A percentile compares a stretch with the other conserved stretches of the same genome.
phyloP scores from a whole-genome alignment of 805 yeast genomes.

The Wickerhamiella shivajii region DNA sequence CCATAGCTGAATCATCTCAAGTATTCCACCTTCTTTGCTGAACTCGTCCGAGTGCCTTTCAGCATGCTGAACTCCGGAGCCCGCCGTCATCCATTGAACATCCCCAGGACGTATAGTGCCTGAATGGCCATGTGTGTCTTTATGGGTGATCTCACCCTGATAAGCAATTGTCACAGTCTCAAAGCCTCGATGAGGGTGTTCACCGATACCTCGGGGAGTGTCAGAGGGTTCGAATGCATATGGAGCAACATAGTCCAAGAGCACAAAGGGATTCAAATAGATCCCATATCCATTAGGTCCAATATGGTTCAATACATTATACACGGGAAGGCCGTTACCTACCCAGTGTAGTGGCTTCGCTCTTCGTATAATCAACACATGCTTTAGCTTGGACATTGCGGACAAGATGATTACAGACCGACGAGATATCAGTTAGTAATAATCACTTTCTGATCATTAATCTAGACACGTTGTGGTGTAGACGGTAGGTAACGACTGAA shows the following conservation, averaged over 20 bases:
- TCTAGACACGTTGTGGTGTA: too few species aligned
- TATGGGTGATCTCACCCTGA: constrained; percentile 57
- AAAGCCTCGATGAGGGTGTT: constrained; percentile 67
- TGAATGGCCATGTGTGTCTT: constrained; percentile 71
- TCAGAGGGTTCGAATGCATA: constrained; percentile 3
- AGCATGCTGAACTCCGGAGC: constrained; percentile 68
- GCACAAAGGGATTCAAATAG: constrained; percentile 5
- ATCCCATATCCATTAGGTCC: constrained; percentile 5
- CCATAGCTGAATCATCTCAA: constrained; percentile 71
- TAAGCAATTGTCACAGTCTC: constrained; percentile 56
- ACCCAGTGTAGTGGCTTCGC: too few species aligned
- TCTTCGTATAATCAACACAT: background rate
- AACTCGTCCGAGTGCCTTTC: constrained; percentile 38
- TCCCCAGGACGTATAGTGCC: constrained; percentile 70
- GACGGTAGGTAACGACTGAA: too few species aligned
- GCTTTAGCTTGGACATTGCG: background rate
- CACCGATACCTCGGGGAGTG: constrained; percentile 7
- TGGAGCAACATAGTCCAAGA: constrained; percentile 8
- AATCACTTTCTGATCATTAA: too few species aligned
- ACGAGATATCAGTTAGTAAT: too few species aligned
- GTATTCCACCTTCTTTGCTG: constrained; percentile 27
- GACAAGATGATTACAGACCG: background rate
- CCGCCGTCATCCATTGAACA: constrained; percentile 86
- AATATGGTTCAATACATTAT: constrained; percentile 6
- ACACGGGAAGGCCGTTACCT: constrained; percentile 7